Base-by-base conservation (phyloP, 164 flowering plant species). In the Piper longum region DNA sequence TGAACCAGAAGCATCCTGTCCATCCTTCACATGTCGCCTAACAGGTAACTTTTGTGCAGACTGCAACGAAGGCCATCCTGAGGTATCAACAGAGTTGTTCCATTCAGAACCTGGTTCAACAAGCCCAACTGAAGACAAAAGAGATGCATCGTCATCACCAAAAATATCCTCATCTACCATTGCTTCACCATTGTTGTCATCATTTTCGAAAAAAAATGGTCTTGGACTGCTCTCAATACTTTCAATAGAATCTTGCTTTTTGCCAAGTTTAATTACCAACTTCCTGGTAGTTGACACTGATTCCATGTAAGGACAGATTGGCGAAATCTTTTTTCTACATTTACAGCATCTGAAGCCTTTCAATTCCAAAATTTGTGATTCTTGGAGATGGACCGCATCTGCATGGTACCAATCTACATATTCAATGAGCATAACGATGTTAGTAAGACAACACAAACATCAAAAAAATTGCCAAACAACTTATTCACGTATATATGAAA, bases 361-460 rank as follows among this genome's bases (percentile, higher is more conserved):
- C 60, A 95, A 72, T 41, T 80, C 79, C 61, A 75, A 69, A 61
- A 89, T 65, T 71, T 79, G 83, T 18, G 85, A 77, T 75, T 91
- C 98, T 43, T 82, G 75, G 43, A 95, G 84, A 63, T 82, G 81
- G 59, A 95, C 71, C 62, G 99, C 96, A 57, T 87, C 96, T 62
- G 93, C 95, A 75, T 95, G 99, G 72, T 67, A 86, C 99, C 99
- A 95, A 55, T 76, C 99, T 95, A 86, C 77, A 78, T 48, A 44
- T 44, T 44, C 6, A 44, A 44, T 9, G 2, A 16, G 56, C 14
- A 14, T 54, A 26, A 56, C 43, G 2, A 4, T 54, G 40, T 41
- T 43, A 41, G 5, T 4, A 41, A 26, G 62, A 55, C 13, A 18
- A 63, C 40, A 44, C 56, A 8, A 44, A 45, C 4, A 48, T 36